phyloP scores from a whole-genome alignment of 2,329 filamentous ascomycete genomes.

The Immersiporthe knoxdaviesiana region DNA sequence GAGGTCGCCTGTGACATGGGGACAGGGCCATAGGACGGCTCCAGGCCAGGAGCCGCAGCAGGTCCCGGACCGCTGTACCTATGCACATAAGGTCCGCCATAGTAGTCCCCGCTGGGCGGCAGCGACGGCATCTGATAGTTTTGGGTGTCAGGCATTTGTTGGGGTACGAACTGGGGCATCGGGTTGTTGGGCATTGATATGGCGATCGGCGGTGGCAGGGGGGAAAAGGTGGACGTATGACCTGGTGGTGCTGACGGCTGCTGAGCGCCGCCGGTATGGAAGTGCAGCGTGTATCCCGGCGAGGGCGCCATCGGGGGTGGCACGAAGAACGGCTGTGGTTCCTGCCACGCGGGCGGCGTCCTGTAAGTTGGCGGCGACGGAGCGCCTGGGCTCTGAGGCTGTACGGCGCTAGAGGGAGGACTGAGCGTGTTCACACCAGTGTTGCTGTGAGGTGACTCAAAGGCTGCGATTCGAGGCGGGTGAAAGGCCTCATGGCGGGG shows the following conservation, averaged over 20 bases:
- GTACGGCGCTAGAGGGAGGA: slow-evolving; percentile 8
- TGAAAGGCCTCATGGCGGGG: slow-evolving; percentile 36
- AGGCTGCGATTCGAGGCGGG: background rate
- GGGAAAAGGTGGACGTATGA: background rate
- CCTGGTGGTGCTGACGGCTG: background rate
- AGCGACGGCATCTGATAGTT: background rate
- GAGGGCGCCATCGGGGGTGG: background rate
- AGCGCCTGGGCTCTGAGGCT: slow-evolving; percentile 19
- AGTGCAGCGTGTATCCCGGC: background rate
- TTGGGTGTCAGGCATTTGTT: background rate
- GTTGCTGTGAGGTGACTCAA: slow-evolving; percentile 34
- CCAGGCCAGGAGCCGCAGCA: background rate
- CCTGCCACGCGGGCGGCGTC: background rate
- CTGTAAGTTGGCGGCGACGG: slow-evolving; percentile 7
- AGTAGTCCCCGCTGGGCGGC: background rate
- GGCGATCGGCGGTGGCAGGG: slow-evolving; percentile 4
- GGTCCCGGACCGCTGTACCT: background rate
- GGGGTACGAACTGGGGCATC: background rate
- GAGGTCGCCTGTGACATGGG: background rate
- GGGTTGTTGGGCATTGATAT: background rate
- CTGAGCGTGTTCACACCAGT: slow-evolving; percentile 19
- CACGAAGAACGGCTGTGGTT: background rate
- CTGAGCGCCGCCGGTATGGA: background rate
- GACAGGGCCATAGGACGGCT: background rate
- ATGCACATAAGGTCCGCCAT: background rate